phyloP scores from a whole-genome alignment of 2,329 filamentous ascomycete genomes.

The Dactylonectria estremocensis region DNA sequence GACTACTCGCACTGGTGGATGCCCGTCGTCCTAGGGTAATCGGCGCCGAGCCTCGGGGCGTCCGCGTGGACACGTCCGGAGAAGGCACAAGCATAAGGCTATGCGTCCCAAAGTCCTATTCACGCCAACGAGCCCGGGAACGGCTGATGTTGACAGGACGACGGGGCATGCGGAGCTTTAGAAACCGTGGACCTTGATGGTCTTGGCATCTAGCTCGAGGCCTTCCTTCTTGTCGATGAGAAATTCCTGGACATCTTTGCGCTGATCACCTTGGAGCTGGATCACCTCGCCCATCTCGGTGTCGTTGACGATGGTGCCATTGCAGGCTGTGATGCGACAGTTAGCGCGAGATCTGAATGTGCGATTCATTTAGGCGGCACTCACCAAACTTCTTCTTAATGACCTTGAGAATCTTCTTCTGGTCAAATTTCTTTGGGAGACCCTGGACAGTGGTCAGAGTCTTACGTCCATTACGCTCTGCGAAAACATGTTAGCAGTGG shows the following conservation, averaged over 20 bases:
- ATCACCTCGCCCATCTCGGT: conserved; percentile 99
- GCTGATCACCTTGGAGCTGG: conserved; percentile 99
- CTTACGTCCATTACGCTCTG: conserved; percentile 99
- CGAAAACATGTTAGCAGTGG: conserved; percentile 49
- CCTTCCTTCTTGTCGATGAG: conserved; percentile 96
- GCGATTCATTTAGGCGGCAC: conserved; percentile 48
- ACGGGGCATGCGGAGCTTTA: conserved; percentile 59
- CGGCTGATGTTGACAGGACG: conserved; percentile 55
- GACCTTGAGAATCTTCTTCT: conserved; percentile 99
- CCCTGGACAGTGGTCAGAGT: conserved; percentile 99
- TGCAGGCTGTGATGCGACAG: conserved; percentile 79
- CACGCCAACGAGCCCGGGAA: conserved; percentile 51
- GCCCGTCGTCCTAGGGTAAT: conserved; percentile 52
- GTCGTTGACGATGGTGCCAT: conserved; percentile 99
- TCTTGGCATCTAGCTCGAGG: conserved; percentile 94
- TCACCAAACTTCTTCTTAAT: conserved; percentile 99
- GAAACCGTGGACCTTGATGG: conserved; percentile 86
- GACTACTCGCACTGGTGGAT: conserved; percentile 49
- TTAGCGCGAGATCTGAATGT: conserved; percentile 16
- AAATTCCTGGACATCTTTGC: conserved; percentile 98
- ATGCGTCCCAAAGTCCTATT: conserved; percentile 52
- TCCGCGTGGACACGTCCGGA: conserved; percentile 48
- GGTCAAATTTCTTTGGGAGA: conserved; percentile 98
- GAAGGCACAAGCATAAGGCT: conserved; percentile 50
- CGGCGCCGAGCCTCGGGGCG: conserved; percentile 52